A percentile compares a stretch with the other conserved stretches of the same genome.
Evolutionary conservation across 768 basidiomycete genomes (phyloP).

Genomic region (Tulasnella sp.): DNA sequence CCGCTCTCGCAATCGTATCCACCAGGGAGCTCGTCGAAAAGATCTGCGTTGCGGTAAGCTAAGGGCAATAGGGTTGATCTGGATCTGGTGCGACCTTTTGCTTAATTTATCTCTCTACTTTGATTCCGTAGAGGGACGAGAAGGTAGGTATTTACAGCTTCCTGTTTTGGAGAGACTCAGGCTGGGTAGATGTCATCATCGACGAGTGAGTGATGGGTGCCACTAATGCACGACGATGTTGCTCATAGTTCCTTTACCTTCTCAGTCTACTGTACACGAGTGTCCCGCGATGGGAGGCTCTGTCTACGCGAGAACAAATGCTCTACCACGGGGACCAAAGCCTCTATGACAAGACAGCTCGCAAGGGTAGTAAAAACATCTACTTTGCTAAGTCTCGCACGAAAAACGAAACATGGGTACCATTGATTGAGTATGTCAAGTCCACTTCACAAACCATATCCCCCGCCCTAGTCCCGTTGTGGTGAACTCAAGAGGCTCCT

Average conservation of each 20-base stretch:
- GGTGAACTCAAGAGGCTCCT: too few species aligned
- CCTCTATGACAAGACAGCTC: constrained; percentile 34
- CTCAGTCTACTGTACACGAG: constrained; percentile 38
- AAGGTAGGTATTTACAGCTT: constrained; percentile 48
- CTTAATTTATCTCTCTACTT: not conserved
- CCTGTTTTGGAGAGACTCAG: constrained; percentile 43
- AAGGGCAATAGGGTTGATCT: not conserved
- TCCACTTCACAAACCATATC: too few species aligned
- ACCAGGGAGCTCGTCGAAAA: constrained; percentile 39
- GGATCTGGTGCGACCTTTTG: too few species aligned
- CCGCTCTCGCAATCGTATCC: constrained; percentile 41
- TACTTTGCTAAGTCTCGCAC: constrained; percentile 40
- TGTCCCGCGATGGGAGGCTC: constrained; percentile 43
- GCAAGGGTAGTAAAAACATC: constrained; percentile 38
- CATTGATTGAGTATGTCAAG: too few species aligned
- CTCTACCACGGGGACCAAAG: constrained; percentile 44
- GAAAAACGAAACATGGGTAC: constrained; percentile 43
- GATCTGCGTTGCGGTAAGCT: constrained; percentile 41
- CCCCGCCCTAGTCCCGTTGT: too few species aligned
- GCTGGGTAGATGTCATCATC: constrained; percentile 44
- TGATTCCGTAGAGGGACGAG: constrained; percentile 43
- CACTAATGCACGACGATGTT: not conserved
- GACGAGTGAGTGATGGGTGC: constrained; percentile 39
- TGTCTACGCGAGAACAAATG: constrained; percentile 30
- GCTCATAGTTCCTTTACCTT: not conserved